These are phyloP conservation scores for Glycine tomentella DNA, from an alignment of 306 rosid species.

Conservation along the genomic window DNA sequence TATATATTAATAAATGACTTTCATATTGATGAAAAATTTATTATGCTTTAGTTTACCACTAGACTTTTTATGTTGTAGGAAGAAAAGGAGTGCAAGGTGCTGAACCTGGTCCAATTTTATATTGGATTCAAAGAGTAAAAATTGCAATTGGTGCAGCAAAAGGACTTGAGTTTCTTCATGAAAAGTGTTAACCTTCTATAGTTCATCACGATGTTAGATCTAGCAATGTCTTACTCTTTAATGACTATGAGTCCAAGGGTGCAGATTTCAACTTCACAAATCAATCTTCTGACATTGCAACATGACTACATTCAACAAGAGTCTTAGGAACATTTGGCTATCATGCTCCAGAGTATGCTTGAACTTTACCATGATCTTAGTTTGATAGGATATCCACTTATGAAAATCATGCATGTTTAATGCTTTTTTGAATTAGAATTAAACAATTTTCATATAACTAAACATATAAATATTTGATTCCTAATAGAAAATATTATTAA, in stretches of 20 bases:
- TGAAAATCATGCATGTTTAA: too few relatives aligned
- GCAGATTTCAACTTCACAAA: constrained; percentile 85
- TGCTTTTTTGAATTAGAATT: not conserved
- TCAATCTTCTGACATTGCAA: constrained; percentile 87
- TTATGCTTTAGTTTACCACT: constrained; percentile 13
- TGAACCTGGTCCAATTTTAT: constrained; percentile 86
- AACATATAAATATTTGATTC: too few relatives aligned
- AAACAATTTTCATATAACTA: not conserved
- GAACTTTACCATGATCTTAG: constrained; percentile 20
- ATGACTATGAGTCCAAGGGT: constrained; percentile 69
- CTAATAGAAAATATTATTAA: not conserved
- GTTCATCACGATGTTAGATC: constrained; percentile 89
- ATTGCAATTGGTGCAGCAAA: constrained; percentile 90
- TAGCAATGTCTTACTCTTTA: constrained; percentile 83
- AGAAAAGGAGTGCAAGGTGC: constrained; percentile 96
- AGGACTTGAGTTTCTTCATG: constrained; percentile 90
- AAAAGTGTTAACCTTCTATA: constrained; percentile 81
- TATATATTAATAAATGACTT: too few relatives aligned
- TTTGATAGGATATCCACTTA: not conserved
- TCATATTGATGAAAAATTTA: too few relatives aligned
- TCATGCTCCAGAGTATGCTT: constrained; percentile 93
- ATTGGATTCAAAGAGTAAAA: constrained; percentile 81
- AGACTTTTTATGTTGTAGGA: constrained; percentile 58
- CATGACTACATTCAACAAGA: constrained; percentile 88
- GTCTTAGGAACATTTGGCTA: constrained; percentile 98